phyloP scores from a whole-genome alignment of 2,329 filamentous ascomycete species.

The Ploettnerulaceae sp. region DNA sequence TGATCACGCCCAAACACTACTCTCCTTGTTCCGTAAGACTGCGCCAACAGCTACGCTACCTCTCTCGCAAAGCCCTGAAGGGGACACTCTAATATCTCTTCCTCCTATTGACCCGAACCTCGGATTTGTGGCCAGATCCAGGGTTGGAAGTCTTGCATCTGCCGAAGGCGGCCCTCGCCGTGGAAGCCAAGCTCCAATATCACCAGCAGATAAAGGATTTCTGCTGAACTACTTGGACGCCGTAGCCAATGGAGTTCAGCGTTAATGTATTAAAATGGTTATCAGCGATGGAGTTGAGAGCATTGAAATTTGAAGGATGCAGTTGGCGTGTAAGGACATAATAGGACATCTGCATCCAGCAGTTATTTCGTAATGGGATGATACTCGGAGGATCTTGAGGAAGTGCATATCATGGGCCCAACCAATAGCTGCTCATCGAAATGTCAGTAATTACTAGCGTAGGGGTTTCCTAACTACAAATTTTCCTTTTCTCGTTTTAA shows the following conservation, averaged over 20 bases:
- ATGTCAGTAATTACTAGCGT: neutral
- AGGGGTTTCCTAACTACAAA: no score
- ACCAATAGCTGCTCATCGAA: neutral
- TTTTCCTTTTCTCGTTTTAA: no score
- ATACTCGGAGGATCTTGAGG: neutral
- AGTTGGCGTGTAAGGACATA: slow-evolving; percentile 6
- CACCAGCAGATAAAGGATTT: slow-evolving; percentile 69
- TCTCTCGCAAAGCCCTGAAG: slow-evolving; percentile 6
- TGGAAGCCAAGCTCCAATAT: slow-evolving; percentile 52
- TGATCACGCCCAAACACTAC: slow-evolving; percentile 43
- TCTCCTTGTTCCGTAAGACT: slow-evolving; percentile 30
- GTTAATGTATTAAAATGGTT: slow-evolving; percentile 2
- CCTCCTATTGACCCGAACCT: slow-evolving; percentile 13
- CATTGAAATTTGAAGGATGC: neutral
- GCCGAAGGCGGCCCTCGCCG: slow-evolving; percentile 35
- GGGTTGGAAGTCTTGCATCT: slow-evolving; percentile 32
- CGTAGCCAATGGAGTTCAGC: slow-evolving; percentile 25
- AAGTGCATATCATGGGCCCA: neutral
- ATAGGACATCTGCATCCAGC: neutral
- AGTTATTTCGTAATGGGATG: neutral
- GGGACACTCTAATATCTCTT: slow-evolving; percentile 11
- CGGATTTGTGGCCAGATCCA: slow-evolving; percentile 21
- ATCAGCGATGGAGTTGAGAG: slow-evolving; percentile 2
- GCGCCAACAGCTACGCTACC: slow-evolving; percentile 6
- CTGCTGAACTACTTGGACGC: slow-evolving; percentile 69